Evolutionary conservation across 2,329 filamentous ascomycete genomes (phyloP), one percentile per base, ranked within the genome.

Genomic region (Emericellopsis atlantica): DNA sequence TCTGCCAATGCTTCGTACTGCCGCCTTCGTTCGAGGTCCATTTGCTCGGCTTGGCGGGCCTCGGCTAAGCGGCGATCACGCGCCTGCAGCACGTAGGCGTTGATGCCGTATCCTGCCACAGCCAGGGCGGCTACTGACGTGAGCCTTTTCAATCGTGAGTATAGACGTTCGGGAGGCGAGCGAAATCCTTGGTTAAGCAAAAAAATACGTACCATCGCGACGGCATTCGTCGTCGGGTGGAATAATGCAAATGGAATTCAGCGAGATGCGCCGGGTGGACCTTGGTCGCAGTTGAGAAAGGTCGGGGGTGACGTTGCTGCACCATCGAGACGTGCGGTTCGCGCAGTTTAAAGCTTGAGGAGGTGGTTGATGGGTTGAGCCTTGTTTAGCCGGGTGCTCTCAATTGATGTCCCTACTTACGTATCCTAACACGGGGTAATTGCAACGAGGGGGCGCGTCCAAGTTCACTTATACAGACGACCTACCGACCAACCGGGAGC

Each of bases 1-100:
- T 71, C 62, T 54, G 70, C 57, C 45, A 73, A 54, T 42, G 66
- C 56, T 16, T 62, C 58, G 44, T 68, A 61, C 37, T 55, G 55
- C 32, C 54, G 54, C 45, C 56, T 57, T 40, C 53, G 54, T 40
- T 60, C 57, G n/a, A 49, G 51, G 32, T 58, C 57, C 35, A 59
- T 48, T 41, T 54, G 54, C 43, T 65, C 60, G 15, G 47, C 52
- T 41, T 51, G 49, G 41, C 56, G 50, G 37, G 55, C 50, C 37
- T 50, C 54, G 36, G 53, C 51, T 18, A 48, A 44, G 22, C 51
- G 55, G 24, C 52, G 54, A 41, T 51, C 46, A 42, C 51, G 46
- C 32, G 49, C 44, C 40, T 44, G 49, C 36, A 59, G 51, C 21
- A 57, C 43, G 40, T 56, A 63, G 12, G 51, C 40, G 37, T 61